Evolutionary conservation across 345 rosid genomes (phyloP).

Genomic region (Trapa incisa): DNA sequence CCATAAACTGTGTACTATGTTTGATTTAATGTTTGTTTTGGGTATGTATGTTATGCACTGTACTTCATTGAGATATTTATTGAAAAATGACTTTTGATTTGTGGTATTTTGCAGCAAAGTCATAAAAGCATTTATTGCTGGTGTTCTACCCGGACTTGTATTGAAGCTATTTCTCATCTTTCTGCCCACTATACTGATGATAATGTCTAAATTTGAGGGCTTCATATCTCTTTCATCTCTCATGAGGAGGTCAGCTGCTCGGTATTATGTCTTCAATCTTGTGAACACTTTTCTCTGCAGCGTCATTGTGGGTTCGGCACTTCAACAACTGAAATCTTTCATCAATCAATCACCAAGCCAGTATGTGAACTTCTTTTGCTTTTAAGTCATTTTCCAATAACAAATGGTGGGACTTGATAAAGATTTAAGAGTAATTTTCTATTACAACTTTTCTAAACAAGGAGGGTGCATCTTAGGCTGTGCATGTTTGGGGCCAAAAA

Average conservation of each 20-base stretch:
- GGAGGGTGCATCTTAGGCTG: no score
- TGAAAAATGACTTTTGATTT: background rate
- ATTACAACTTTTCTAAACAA: no score
- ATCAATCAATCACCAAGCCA: slow-evolving; percentile 48
- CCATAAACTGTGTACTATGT: background rate
- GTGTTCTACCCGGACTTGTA: slow-evolving; percentile 74
- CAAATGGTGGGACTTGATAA: no score
- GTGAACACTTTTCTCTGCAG: slow-evolving; percentile 76
- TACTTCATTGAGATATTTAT: background rate
- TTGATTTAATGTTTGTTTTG: background rate
- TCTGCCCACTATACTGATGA: slow-evolving; percentile 79
- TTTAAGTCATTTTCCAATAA: no score
- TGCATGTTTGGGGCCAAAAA: no score
- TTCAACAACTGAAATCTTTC: slow-evolving; percentile 63
- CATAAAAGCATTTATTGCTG: slow-evolving; percentile 63
- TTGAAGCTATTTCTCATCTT: slow-evolving; percentile 95
- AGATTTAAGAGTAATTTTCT: no score
- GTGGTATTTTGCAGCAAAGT: slow-evolving; percentile 35
- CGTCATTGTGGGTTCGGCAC: slow-evolving; percentile 61
- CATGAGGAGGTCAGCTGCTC: slow-evolving; percentile 81
- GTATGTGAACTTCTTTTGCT: slow-evolving; percentile 24
- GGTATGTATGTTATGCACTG: no score
- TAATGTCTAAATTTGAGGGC: slow-evolving; percentile 96
- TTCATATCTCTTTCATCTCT: slow-evolving; percentile 56
- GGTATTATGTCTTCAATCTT: slow-evolving; percentile 67